phyloP scores from a whole-genome alignment of 805 yeast genomes.

The Zygoascus flipseniorum region DNA sequence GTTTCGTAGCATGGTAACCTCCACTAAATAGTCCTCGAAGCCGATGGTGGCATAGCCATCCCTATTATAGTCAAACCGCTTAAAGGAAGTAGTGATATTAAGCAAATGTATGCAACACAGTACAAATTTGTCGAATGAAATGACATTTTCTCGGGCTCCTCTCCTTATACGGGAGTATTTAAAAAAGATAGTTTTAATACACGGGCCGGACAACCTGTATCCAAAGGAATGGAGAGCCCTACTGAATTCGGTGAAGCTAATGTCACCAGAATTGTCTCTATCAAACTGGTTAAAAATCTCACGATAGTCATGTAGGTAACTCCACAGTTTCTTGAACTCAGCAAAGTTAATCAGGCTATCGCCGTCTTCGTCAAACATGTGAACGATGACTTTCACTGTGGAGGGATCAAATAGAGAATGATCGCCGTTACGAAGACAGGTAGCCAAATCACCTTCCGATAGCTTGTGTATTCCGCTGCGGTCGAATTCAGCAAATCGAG shows the following conservation, averaged over 20 bases:
- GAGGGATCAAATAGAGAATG: conserved; percentile 52
- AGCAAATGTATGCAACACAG: conserved; percentile 71
- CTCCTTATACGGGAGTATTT: conserved; percentile 38
- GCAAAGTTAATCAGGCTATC: conserved; percentile 41
- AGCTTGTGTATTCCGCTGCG: conserved; percentile 45
- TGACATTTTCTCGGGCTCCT: conserved; percentile 18
- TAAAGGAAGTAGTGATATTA: conserved; percentile 69
- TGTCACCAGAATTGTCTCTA: conserved; percentile 46
- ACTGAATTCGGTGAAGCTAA: conserved; percentile 58
- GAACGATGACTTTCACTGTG: conserved; percentile 55
- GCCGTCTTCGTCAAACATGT: conserved; percentile 47
- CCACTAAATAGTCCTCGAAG: conserved; percentile 31
- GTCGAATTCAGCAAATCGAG: conserved; percentile 28
- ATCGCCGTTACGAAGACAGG: conserved; percentile 47
- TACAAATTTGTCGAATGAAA: conserved; percentile 75
- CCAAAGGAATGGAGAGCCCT: conserved; percentile 57
- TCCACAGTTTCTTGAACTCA: conserved; percentile 62
- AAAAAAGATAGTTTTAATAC: conserved; percentile 50
- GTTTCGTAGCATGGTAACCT: conserved; percentile 25
- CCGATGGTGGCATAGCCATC: conserved; percentile 43
- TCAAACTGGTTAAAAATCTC: conserved; percentile 56
- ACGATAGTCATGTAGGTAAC: conserved; percentile 58
- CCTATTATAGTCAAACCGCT: conserved; percentile 64
- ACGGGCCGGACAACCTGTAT: conserved; percentile 48
- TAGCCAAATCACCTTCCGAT: conserved; percentile 48